Percentiles rank a stretch among this genome's conserved stretches.
These are phyloP conservation scores for Euphorbia peplus DNA, from an alignment of 345 rosid species.

Conservation along the genomic window DNA sequence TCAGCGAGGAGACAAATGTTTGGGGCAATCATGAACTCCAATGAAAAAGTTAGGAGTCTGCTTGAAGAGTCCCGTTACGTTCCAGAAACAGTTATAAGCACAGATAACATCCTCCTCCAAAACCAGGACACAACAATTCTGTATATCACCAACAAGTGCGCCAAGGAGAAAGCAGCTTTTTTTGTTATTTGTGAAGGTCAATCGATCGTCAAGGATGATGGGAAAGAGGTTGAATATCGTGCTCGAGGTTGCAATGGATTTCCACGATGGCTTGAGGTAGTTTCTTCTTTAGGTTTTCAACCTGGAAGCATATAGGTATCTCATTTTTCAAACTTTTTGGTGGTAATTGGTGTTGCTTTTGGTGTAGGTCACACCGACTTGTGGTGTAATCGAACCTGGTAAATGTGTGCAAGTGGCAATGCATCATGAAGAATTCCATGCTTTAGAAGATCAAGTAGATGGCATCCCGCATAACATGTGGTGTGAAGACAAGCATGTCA, in stretches of 20 bases:
- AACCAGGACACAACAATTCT: slow-evolving; percentile 71
- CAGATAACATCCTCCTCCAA: slow-evolving; percentile 59
- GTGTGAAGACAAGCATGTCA: slow-evolving; percentile 78
- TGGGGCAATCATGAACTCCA: slow-evolving; percentile 56
- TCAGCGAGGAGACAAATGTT: slow-evolving; percentile 82
- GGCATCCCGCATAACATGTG: slow-evolving; percentile 89
- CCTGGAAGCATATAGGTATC: neutral
- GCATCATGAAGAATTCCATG: slow-evolving; percentile 79
- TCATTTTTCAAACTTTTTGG: neutral
- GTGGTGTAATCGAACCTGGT: slow-evolving; percentile 71
- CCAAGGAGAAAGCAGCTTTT: slow-evolving; percentile 51
- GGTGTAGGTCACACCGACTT: slow-evolving; percentile 72
- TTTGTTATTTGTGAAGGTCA: slow-evolving; percentile 70
- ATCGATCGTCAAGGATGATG: slow-evolving; percentile 54
- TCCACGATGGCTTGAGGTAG: slow-evolving; percentile 99
- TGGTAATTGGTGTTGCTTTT: neutral
- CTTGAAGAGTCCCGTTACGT: slow-evolving; percentile 55
- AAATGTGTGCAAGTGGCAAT: slow-evolving; percentile 54
- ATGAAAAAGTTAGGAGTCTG: slow-evolving; percentile 50
- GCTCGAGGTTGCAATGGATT: slow-evolving; percentile 71
- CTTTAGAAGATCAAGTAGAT: slow-evolving; percentile 74
- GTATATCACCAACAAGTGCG: slow-evolving; percentile 64
- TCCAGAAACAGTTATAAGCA: slow-evolving; percentile 69
- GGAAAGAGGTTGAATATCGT: slow-evolving; percentile 39
- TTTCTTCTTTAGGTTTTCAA: neutral